Conservation (phyloP, 2,329 filamentous ascomycete genomes). For the Alternaria sp. region DNA sequence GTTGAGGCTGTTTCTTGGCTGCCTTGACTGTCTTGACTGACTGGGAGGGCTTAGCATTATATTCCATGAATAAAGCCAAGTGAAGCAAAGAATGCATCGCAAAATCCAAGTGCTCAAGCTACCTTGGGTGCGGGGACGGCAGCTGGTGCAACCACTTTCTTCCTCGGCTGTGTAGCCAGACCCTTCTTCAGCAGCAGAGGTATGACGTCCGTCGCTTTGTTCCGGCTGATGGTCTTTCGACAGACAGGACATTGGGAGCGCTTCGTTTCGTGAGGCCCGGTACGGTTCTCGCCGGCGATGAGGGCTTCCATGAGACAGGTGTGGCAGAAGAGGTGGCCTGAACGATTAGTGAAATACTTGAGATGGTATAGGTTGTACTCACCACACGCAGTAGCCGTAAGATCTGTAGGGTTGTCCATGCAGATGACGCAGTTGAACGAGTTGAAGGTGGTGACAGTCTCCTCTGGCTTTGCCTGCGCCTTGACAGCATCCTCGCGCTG, state of each 20-base stretch:
- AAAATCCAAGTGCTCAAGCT: slow-evolving; percentile 25
- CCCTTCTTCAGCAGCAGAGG: slow-evolving; percentile 51
- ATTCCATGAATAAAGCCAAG: background rate
- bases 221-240: slow-evolving; percentile 52
- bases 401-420: slow-evolving; percentile 66
- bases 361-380: slow-evolving; percentile 31
- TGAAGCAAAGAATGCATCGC: slow-evolving; percentile 4
- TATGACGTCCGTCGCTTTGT: slow-evolving; percentile 51
- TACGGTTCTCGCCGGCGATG: slow-evolving; percentile 60
- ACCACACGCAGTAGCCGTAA: slow-evolving; percentile 67
- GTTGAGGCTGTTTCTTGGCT: background rate
- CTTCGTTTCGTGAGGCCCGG: slow-evolving; percentile 51
- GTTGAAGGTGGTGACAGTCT: slow-evolving; percentile 51
- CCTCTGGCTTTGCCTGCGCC: slow-evolving; percentile 49
- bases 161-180: slow-evolving; percentile 42
- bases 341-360: slow-evolving; percentile 6
- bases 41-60: slow-evolving; percentile 5
- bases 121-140: slow-evolving; percentile 20
- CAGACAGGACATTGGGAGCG: slow-evolving; percentile 57
- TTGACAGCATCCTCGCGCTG: slow-evolving; percentile 60
- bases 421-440: slow-evolving; percentile 67
- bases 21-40: background rate
- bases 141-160: slow-evolving; percentile 20
- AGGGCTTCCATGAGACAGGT: slow-evolving; percentile 67
- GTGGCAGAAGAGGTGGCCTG: slow-evolving; percentile 70